Base-by-base conservation (phyloP, 345 rosid species). In the Gossypium bickii region DNA sequence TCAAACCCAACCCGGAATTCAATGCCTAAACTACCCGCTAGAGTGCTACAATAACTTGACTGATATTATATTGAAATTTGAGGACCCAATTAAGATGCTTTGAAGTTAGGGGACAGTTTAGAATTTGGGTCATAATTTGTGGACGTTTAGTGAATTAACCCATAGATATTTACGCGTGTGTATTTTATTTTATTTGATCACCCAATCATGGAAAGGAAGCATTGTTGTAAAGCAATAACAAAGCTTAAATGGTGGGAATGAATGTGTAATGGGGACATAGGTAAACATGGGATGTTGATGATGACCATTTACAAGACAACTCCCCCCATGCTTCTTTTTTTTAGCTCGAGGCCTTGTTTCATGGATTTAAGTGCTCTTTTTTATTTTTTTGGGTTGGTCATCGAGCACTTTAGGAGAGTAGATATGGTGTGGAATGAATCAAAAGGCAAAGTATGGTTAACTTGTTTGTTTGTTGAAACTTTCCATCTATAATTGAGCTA, bases 181-280 rank as follows among this genome's bases (percentile, higher is more conserved):
- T 57, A 7, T 7, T 53, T 56, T 25, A 20, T 63, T 77, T 24
- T 60, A 16, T 27, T 34, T 24, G 12, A 18, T 59, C 55, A 18
- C 60, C 55, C 75, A 68, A 80, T 80, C 66, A 80, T 83, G 12
- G 29, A 57, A 9, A 34, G 69, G 65, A n/a, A 60, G 7, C 34
- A 70, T 70, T 18, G 41, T 18, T 25, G 55, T 51, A 25, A 51
- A 34, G 47, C 12, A 63, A 34, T 34, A 5, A 34, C 67, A 34
- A 51, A 68, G 44, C 72, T 73, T 63, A 49, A 70, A 27, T 73
- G 12, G 0, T 74, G 71, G 59, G 45, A 52, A 71, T 78, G 52
- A 34, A 59, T 56, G 64, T 55, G 52, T 58, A 49, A 45, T 52
- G 83, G 78, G 68, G 13, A 68, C 69, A 62, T 3, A 34, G n/a